Evolutionary conservation across 176 grass and related monocot genomes (phyloP).

Genomic region (barley (Hordeum vulgare)): MorexV3_pseudomolecules_assembly NC_058524.1:378501816-378502315

Average conservation of each 20-base stretch:
- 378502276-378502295: background rate
- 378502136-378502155: slow-evolving; percentile 13
- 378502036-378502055: slow-evolving; percentile 46
- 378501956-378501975: slow-evolving; percentile 85
- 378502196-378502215: slow-evolving; percentile 32
- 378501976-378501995: slow-evolving; percentile 78
- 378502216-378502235: background rate
- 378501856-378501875: background rate
- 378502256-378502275: background rate
- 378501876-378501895: slow-evolving; percentile 69
- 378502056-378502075: slow-evolving; percentile 21
- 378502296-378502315: background rate
- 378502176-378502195: slow-evolving; percentile 52
- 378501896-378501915: slow-evolving; percentile 65
- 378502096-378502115: background rate
- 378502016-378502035: slow-evolving; percentile 38
- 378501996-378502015: slow-evolving; percentile 51
- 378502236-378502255: background rate
- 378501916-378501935: slow-evolving; percentile 66
- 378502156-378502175: slow-evolving; percentile 42
- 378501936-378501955: slow-evolving; percentile 79
- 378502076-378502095: background rate
- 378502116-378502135: background rate
- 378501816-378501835: background rate
- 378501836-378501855: background rate